Conservation (phyloP, 2,329 filamentous ascomycete species). For the Curvularia sp. region DNA sequence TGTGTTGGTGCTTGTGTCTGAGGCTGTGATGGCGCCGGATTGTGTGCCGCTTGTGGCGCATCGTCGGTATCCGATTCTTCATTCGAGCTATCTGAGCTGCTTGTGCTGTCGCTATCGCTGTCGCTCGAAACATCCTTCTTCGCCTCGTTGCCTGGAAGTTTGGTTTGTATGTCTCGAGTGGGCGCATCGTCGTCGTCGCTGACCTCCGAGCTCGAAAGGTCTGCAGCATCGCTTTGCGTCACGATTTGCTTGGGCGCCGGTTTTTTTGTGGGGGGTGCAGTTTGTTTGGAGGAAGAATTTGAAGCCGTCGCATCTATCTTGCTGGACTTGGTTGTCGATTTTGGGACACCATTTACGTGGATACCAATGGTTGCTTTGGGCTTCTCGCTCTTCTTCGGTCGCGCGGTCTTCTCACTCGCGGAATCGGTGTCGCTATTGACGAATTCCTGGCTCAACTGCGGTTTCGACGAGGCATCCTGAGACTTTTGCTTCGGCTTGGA, state of each 20-base stretch:
- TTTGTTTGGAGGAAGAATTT: constrained; percentile 23
- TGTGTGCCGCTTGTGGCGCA: constrained; percentile 25
- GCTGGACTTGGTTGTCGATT: constrained; percentile 25
- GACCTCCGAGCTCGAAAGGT: constrained; percentile 36
- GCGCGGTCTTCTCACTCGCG: constrained; percentile 27
- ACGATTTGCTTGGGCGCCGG: constrained; percentile 32
- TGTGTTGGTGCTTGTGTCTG: constrained; percentile 23
- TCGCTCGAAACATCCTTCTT: constrained; percentile 22
- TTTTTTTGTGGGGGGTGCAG: constrained; percentile 23
- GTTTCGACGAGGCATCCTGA: constrained; percentile 28
- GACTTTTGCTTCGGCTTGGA: constrained; percentile 37
- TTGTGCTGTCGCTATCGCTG: constrained; percentile 28
- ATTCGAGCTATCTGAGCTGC: constrained; percentile 43
- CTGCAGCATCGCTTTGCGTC: constrained; percentile 30
- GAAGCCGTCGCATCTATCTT: constrained; percentile 16
- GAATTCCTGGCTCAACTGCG: constrained; percentile 46
- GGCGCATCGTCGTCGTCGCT: constrained; percentile 33
- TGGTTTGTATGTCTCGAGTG: constrained; percentile 26
- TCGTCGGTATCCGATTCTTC: constrained; percentile 49
- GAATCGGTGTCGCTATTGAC: constrained; percentile 46
- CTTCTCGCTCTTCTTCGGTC: constrained; percentile 28
- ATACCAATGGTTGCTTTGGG: constrained; percentile 40
- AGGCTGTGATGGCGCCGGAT: constrained; percentile 19
- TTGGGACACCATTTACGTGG: constrained; percentile 38
- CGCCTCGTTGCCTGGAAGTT: constrained; percentile 23